Conservation (phyloP, 805 yeast genomes). For the Zygotorulaspora chibaensis region DNA sequence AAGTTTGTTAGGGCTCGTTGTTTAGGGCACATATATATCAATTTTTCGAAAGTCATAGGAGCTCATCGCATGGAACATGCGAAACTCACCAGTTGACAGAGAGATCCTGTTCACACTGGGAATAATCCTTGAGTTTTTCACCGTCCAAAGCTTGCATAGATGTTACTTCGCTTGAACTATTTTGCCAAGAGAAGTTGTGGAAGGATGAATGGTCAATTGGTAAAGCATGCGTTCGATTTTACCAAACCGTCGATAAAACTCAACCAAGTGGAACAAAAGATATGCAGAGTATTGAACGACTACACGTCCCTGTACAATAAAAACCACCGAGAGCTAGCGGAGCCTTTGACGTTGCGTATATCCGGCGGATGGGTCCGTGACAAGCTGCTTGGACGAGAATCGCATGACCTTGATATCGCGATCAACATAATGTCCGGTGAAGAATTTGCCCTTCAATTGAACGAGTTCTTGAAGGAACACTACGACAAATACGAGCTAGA, state of each 20-base stretch:
- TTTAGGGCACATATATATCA: background rate
- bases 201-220: conserved; percentile 1
- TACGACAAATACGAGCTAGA: conserved; percentile 29
- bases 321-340: conserved; percentile 3
- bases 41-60: conserved; percentile 1
- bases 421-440: conserved; percentile 82
- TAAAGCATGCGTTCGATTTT: background rate
- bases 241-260: conserved; percentile 12
- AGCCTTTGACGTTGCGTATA: conserved; percentile 46
- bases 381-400: conserved; percentile 71
- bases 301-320: conserved; percentile 28
- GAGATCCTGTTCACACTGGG: background rate
- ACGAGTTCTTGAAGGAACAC: conserved; percentile 43
- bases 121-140: too few relatives aligned
- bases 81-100: background rate
- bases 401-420: conserved; percentile 90
- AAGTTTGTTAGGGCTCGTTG: background rate
- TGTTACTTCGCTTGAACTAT: background rate
- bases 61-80: conserved; percentile 2
- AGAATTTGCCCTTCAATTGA: conserved; percentile 68
- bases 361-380: conserved; percentile 99
- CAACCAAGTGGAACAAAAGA: conserved; percentile 23
- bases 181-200: background rate
- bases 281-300: conserved; percentile 31
- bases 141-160: background rate